Percentiles rank a stretch among this genome's conserved stretches.
Evolutionary conservation across 2,329 filamentous ascomycete species (phyloP).

Genomic region (Mycosphaerelloides madeirae): DNA sequence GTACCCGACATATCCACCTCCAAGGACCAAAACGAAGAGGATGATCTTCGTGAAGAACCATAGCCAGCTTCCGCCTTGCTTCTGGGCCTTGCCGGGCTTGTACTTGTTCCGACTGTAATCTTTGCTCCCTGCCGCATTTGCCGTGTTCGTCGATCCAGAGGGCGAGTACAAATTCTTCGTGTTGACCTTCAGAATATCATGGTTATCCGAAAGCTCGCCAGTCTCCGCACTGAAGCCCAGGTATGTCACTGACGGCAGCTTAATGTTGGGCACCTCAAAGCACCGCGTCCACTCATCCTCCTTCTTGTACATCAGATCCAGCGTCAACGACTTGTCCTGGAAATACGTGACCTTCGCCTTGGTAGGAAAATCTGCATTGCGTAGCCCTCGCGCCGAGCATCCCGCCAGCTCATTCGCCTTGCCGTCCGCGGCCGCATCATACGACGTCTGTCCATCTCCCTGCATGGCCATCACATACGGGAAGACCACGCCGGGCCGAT

Average conservation of each 20-base stretch:
- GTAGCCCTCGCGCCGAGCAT: slow-evolving; percentile 88
- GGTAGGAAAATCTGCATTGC: slow-evolving; percentile 70
- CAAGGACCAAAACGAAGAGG: slow-evolving; percentile 64
- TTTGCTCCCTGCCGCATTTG: slow-evolving; percentile 29
- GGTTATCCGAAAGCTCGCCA: slow-evolving; percentile 93
- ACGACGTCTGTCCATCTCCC: slow-evolving; percentile 80
- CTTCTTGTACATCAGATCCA: slow-evolving; percentile 91
- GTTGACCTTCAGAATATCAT: slow-evolving; percentile 85
- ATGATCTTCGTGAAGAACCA: slow-evolving; percentile 80
- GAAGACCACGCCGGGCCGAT: slow-evolving; percentile 89
- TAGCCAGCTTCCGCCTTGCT: slow-evolving; percentile 54
- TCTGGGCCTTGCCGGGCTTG: slow-evolving; percentile 44
- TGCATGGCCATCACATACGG: slow-evolving; percentile 99
- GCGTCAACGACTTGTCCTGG: slow-evolving; percentile 83
- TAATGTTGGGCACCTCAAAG: slow-evolving; percentile 66
- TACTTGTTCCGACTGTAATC: slow-evolving; percentile 42
- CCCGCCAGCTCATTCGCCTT: slow-evolving; percentile 90
- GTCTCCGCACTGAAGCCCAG: slow-evolving; percentile 75
- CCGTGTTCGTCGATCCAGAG: slow-evolving; percentile 35
- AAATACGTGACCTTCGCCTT: slow-evolving; percentile 91
- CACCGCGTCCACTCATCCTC: slow-evolving; percentile 85
- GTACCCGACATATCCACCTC: slow-evolving; percentile 77
- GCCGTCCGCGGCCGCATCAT: slow-evolving; percentile 92
- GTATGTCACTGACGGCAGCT: slow-evolving; percentile 69
- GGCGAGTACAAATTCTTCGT: slow-evolving; percentile 84